Base-by-base conservation (phyloP, 495 filamentous ascomycete genomes). In the Hypomontagnella submonticulosa region DNA sequence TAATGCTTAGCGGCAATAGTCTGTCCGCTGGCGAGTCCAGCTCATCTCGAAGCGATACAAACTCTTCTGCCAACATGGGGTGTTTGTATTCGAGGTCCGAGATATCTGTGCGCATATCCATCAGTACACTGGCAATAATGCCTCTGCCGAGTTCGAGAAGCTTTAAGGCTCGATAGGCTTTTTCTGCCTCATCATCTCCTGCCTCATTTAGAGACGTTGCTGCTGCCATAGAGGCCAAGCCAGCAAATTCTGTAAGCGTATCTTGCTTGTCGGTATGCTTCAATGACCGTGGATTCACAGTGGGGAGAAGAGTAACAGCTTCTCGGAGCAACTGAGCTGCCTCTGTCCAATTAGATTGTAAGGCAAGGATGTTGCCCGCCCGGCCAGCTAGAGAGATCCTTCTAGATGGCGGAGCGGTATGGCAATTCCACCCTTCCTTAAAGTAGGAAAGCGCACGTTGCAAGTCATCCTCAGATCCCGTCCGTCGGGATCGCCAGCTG, bases 61-160 rank as follows among this genome's bases (percentile, higher is more conserved):
- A 48, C 36, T 47, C 41, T 7, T 10, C 16, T 37, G 54, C 42
- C 10, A 54, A 23, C 2, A 7, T 11, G 18, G 55, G 61, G 16
- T 59, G 41, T n/a, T 54, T 36, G 19, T 41, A 2, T 23, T 40
- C 19, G 33, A 65, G 44, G 20, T 46, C 47, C 5, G 61, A 70
- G 19, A 72, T 51, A 43, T 72, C 72, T n/a, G 18, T 37, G 11
- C 59, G 65, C 20, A 61, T 63, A 34, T 74, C 69, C 40, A 74
- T 65, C 11, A 63, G 36, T 9, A 61, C 27, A 38, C 63, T 34
- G 16, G 72, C 58, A 48, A 74, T 70, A 19, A 75, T 51, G 16
- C 69, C 66, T 30, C 73, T 72, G 32, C 73, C 66, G 18, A 63
- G 59, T 56, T 75, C 73, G 16, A 75, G 56, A 10, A 71, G 46